These are phyloP conservation scores for Zasmidium cellare DNA, from an alignment of 2,329 filamentous ascomycete genomes.

Conservation along the genomic window DNA sequence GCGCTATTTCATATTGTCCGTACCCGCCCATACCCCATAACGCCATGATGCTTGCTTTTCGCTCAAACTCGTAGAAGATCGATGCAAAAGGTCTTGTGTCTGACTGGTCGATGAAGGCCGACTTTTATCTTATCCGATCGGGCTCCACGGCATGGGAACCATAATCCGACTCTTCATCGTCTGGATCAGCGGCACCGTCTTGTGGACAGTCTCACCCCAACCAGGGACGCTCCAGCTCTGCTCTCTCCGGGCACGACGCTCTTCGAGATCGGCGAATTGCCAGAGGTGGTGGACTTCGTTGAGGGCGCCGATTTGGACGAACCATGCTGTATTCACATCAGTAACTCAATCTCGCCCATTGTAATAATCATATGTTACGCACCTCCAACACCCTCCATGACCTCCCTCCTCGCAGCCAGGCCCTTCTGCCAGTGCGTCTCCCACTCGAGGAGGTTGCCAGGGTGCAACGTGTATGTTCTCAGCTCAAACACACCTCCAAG, in stretches of 20 bases:
- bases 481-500: constrained; percentile 94
- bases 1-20: too few species aligned
- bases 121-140: constrained; percentile 70
- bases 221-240: constrained; percentile 94
- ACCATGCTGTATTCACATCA: constrained; percentile 73
- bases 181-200: constrained; percentile 96
- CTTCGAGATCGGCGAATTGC: constrained; percentile 97
- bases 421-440: constrained; percentile 97
- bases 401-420: constrained; percentile 84
- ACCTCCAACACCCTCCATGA: constrained; percentile 76
- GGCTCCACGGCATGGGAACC: constrained; percentile 95
- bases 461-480: constrained; percentile 92
- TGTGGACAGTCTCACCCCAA: constrained; percentile 77
- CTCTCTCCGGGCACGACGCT: constrained; percentile 85
- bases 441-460: constrained; percentile 95
- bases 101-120: too few species aligned
- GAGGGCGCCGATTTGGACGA: constrained; percentile 94
- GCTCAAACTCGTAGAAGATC: too few species aligned
- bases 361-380: constrained; percentile 35
- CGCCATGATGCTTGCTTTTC: background rate
- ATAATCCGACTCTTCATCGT: constrained; percentile 92
- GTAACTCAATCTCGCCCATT: background rate
- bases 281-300: constrained; percentile 98
- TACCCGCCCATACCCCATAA: too few species aligned
- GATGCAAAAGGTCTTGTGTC: too few species aligned